A percentile compares a stretch with the other conserved stretches of the same genome.
phyloP scores from a whole-genome alignment of 1,284 basidiomycete genomes.

The Gymnopus androsaceus region DNA sequence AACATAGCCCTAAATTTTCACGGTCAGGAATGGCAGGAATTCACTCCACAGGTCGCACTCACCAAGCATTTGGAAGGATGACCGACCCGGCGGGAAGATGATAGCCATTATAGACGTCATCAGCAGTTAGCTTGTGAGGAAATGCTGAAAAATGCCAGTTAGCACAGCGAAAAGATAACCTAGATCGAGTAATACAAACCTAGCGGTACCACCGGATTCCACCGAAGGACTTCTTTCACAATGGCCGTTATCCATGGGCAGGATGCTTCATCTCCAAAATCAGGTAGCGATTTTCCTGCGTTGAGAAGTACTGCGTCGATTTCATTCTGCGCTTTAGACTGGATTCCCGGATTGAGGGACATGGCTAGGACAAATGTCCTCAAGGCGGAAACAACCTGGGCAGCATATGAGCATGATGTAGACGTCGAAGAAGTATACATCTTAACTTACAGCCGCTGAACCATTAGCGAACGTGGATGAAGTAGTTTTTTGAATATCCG shows the following conservation, averaged over 20 bases:
- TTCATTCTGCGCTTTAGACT: conserved; percentile 14
- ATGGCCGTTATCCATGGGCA: conserved; percentile 17
- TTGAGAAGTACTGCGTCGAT: conserved; percentile 13
- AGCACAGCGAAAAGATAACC: neutral
- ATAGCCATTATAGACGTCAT: conserved; percentile 18
- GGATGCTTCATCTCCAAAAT: conserved; percentile 16
- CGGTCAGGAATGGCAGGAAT: neutral
- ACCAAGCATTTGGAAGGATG: conserved; percentile 19
- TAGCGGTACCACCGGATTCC: conserved; percentile 19
- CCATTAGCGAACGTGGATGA: conserved; percentile 19
- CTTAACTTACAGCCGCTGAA: conserved; percentile 18
- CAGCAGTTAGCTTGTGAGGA: conserved; percentile 15
- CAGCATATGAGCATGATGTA: neutral
- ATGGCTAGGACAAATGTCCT: conserved; percentile 19
- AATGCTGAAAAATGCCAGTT: conserved; percentile 9
- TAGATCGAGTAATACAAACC: conserved; percentile 7
- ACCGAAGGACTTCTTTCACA: conserved; percentile 18
- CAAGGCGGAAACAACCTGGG: conserved; percentile 16
- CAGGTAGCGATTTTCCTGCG: conserved; percentile 4
- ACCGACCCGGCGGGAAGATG: conserved; percentile 18
- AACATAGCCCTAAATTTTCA: conserved; percentile 15
- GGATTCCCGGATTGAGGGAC: conserved; percentile 16
- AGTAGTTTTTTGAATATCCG: conserved; percentile 13
- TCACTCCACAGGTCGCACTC: neutral
- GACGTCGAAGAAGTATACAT: neutral